These are phyloP conservation scores for Ophiorrhiza pumila DNA, from an alignment of 257 asterid species.

Conservation along the genomic window DNA sequence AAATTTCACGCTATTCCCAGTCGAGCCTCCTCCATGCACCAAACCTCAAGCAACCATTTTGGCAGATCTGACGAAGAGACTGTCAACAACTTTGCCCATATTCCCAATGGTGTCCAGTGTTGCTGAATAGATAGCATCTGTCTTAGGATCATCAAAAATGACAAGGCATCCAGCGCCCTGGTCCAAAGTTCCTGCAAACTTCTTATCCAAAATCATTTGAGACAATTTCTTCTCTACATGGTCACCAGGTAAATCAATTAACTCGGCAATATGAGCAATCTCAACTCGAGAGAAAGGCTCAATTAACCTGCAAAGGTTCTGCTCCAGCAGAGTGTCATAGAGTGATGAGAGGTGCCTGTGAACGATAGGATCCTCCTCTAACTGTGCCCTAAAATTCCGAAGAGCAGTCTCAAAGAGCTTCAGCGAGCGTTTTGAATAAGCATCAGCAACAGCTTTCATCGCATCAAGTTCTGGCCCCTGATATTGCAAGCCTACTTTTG, in stretches of 20 bases:
- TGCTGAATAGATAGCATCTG: constrained; percentile 42
- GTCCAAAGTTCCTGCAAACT: constrained; percentile 47
- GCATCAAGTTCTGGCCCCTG: constrained; percentile 52
- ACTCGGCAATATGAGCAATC: constrained; percentile 41
- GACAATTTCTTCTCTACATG: constrained; percentile 46
- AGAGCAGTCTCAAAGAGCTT: constrained; percentile 40
- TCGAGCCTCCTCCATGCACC: too few relatives aligned
- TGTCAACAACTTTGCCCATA: constrained; percentile 50
- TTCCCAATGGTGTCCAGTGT: constrained; percentile 41
- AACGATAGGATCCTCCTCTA: constrained; percentile 45
- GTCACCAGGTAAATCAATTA: constrained; percentile 40
- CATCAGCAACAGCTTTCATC: constrained; percentile 48
- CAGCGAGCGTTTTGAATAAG: constrained; percentile 43
- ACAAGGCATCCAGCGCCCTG: constrained; percentile 52
- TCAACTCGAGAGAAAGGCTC: constrained; percentile 43
- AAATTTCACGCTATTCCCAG: too few relatives aligned
- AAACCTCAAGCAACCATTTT: constrained; percentile 35
- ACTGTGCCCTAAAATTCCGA: constrained; percentile 33
- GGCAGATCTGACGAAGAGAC: constrained; percentile 37
- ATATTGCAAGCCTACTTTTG: constrained; percentile 45
- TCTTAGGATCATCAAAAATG: constrained; percentile 43
- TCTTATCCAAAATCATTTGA: constrained; percentile 48
- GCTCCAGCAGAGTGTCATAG: constrained; percentile 42
- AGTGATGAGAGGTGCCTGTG: constrained; percentile 45
- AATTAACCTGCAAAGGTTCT: constrained; percentile 46